These are phyloP conservation scores for Poronia punctata DNA, from an alignment of 495 filamentous ascomycete species.

Conservation along the genomic window DNA sequence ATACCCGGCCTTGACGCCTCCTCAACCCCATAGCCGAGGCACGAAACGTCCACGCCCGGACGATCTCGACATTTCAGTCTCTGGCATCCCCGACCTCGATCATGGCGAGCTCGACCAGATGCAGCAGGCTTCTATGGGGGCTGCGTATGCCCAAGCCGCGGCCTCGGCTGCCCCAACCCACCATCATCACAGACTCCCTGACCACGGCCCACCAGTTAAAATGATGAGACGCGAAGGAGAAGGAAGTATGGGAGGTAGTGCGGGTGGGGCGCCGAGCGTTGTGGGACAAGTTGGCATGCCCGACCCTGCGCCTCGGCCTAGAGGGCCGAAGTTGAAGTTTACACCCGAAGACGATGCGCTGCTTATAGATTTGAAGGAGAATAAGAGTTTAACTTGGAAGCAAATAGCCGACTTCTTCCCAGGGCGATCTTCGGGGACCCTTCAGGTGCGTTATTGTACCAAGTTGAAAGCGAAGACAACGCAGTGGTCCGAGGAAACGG, in stretches of 20 bases:
- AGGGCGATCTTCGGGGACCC: slow-evolving; percentile 74
- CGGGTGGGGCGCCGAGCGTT: slow-evolving; percentile 55
- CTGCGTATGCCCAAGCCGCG: slow-evolving; percentile 34
- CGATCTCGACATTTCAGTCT: slow-evolving; percentile 43
- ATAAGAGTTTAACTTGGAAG: slow-evolving; percentile 88
- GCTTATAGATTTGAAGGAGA: slow-evolving; percentile 83
- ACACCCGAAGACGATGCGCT: slow-evolving; percentile 81
- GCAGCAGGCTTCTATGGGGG: slow-evolving; percentile 40
- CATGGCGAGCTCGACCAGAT: slow-evolving; percentile 42
- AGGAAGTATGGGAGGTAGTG: slow-evolving; percentile 30
- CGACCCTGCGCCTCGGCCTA: slow-evolving; percentile 62
- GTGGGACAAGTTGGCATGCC: slow-evolving; percentile 83
- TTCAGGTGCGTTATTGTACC: slow-evolving; percentile 91
- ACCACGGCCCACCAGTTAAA: slow-evolving; percentile 53
- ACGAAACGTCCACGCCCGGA: slow-evolving; percentile 41
- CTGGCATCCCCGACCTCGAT: slow-evolving; percentile 43
- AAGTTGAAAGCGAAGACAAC: slow-evolving; percentile 88
- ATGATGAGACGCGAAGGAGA: slow-evolving; percentile 47
- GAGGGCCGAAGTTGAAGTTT: slow-evolving; percentile 82
- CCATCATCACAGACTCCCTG: slow-evolving; percentile 68
- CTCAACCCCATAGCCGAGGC: slow-evolving; percentile 35
- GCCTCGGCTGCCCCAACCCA: slow-evolving; percentile 42
- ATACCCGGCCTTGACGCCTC: slow-evolving; percentile 39
- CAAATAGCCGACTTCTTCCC: slow-evolving; percentile 95
- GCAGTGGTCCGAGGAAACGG: slow-evolving; percentile 88